Evolutionary conservation across 2,329 filamentous ascomycete species (phyloP).

Genomic region (Cladosporium sp.): DNA sequence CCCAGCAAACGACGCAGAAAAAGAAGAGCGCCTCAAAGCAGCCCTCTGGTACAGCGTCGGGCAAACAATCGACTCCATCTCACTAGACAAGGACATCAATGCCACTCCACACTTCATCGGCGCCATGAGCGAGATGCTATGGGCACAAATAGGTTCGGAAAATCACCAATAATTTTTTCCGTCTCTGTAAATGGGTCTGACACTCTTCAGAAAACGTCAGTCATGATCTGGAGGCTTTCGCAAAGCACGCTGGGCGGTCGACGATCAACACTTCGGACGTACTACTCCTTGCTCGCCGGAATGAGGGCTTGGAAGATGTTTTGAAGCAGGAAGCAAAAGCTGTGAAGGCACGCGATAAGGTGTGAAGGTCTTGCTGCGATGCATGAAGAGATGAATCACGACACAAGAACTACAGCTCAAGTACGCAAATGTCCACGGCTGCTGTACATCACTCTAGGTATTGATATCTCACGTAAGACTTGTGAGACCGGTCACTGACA

Average conservation of each 20-base stretch:
- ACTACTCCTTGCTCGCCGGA: constrained; percentile 80
- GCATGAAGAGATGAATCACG: neutral
- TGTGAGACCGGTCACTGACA: neutral
- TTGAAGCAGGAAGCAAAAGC: constrained; percentile 69
- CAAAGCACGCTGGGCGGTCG: constrained; percentile 75
- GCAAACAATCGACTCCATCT: constrained; percentile 86
- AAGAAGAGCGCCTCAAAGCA: constrained; percentile 72
- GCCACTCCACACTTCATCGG: constrained; percentile 62
- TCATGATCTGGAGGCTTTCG: constrained; percentile 64
- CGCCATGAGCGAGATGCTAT: constrained; percentile 81
- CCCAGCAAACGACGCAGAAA: constrained; percentile 16
- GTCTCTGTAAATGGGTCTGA: neutral
- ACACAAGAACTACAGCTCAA: neutral
- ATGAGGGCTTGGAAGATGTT: constrained; percentile 78
- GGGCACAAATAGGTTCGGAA: constrained; percentile 74
- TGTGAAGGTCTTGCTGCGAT: neutral
- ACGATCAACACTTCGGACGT: constrained; percentile 86
- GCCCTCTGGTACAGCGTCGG: constrained; percentile 83
- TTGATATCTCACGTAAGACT: neutral
- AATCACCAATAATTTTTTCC: neutral
- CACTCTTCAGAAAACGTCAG: constrained; percentile 29
- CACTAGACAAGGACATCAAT: constrained; percentile 71
- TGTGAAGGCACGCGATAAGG: constrained; percentile 27
- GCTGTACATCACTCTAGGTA: neutral
- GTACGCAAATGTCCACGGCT: neutral